phyloP scores from a whole-genome alignment of 305 asterid genomes.

The Solanum hybrid region DNA sequence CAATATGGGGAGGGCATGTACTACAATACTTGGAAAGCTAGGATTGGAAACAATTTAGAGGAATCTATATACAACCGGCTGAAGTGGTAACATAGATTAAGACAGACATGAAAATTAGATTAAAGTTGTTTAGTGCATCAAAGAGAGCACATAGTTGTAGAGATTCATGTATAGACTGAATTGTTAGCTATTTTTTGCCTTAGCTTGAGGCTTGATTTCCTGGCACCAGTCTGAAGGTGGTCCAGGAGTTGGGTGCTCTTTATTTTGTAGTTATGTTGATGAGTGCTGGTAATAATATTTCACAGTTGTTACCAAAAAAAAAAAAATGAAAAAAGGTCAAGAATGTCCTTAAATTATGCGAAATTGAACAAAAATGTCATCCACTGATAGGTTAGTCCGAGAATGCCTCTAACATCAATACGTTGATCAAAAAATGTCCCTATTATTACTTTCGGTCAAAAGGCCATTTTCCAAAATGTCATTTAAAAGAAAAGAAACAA shows the following conservation, averaged over 20 bases:
- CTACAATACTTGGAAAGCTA: background rate
- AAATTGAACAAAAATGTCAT: background rate
- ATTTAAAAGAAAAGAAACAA: background rate
- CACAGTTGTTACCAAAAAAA: background rate
- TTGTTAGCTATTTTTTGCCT: background rate
- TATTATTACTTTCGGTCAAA: background rate
- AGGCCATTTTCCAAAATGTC: background rate
- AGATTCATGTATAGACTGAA: background rate
- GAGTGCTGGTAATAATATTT: background rate
- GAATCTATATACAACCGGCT: background rate
- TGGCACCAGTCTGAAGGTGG: background rate
- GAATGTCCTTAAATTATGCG: background rate
- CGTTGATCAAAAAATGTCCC: background rate
- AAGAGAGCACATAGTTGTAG: background rate
- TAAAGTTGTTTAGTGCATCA: background rate
- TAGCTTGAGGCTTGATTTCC: background rate
- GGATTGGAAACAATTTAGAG: background rate
- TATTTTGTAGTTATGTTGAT: background rate
- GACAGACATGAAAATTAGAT: background rate
- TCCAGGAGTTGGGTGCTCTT: background rate
- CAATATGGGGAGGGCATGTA: background rate
- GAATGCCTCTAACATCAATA: background rate
- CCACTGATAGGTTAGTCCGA: background rate
- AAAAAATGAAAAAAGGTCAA: background rate
- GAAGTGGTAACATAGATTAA: background rate